Evolutionary conservation across 1,284 basidiomycete genomes (phyloP), one percentile per base, ranked within the genome.

Genomic region (Ustilago loliicola): DNA sequence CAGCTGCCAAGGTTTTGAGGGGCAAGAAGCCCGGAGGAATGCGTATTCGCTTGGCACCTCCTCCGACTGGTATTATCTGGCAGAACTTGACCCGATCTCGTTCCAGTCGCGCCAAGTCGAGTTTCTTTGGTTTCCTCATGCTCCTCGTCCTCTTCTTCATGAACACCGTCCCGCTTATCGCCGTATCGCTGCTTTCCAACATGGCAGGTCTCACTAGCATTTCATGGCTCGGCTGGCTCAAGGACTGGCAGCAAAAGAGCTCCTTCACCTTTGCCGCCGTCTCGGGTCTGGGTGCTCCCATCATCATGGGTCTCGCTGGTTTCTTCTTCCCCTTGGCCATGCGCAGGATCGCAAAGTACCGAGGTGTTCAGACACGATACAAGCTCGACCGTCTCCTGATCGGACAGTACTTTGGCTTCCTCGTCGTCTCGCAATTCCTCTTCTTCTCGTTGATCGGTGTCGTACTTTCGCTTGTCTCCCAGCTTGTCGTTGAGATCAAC

Each of bases 391-490:
- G 73, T 19, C 62, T 80, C 21, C 77, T 86, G 13, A 60, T 79
- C 15, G 73, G 61, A 27, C 82, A 86, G 60, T 84, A 83, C 66
- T 86, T 85, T 58, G 65, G 65, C 30, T 86, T 85, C 68, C 66
- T 85, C 29, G 66, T 85, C 45, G 65, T 85, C 21, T 85, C 85
- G 17, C 84, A 86, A 50, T 84, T 86, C 66, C 45, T 86, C 50
- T 64, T 86, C 73, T 86, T 86, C 61, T 80, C 85, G 23, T 70
- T 86, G 54, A 82, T 86, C 66, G 82, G 84, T 36, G 82, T 86
- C 23, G 64, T 74, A 1, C 76, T 86, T n/a, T 83, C 78, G 40
- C 66, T 76, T 36, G 70, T 82, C 25, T 69, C 68, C 17, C 63
- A 66, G 59, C 61, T 84, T 19, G 65, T 81, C 3, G 60, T 66